Base-by-base conservation (phyloP, 108 stramenopile species). In the Cyclotella kingstonii region DNA sequence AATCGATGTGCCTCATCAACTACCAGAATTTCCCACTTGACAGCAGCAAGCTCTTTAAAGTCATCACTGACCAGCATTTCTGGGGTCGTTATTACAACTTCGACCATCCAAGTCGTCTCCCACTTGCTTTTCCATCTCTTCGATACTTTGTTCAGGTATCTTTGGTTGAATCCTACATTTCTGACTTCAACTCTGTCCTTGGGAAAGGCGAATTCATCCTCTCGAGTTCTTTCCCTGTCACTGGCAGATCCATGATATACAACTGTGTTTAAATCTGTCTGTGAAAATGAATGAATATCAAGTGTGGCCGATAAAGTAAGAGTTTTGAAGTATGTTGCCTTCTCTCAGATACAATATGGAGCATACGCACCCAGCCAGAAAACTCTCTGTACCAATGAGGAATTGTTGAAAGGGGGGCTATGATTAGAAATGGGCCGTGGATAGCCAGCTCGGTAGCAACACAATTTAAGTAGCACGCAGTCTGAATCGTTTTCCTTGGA, bases 1-100 rank as follows among this genome's bases (percentile, higher is more conserved):
- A 99, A 74, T 12, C 95, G 80, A 67, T 99, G 98, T 2, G 94
- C 97, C 73, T 98, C 98, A 66, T 98, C 98, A n/a, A 99, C 96
- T 4, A 99, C 84, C 31, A 97, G 34, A 17, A 81, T 60, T 29
- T 90, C 85, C 95, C 95, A 97, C n/a, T 80, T 40, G 33, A 95
- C 75, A 5, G 77, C 78, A 3, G 84, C 60, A 8, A 97, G 78
- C 62, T 92, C 94, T 7, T 62, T 58, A 41, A 73, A 79, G 66
- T 94, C 94, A 29, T 90, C 91, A 2, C 89, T 82, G 3, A 89
- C 79, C 8, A 95, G 51, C 78, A 91, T 88, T 60, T 97, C 95
- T 12, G 92, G 93, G 3, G 97, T 94, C 2, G 91, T 89, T 12
- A 97, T 79, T 39, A 97, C 87, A 15, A 96, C 95, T 18, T 95